These are phyloP conservation scores for Halocafeteria seosinensis DNA, from an alignment of 108 stramenopile genomes.

Conservation along the genomic window DNA sequence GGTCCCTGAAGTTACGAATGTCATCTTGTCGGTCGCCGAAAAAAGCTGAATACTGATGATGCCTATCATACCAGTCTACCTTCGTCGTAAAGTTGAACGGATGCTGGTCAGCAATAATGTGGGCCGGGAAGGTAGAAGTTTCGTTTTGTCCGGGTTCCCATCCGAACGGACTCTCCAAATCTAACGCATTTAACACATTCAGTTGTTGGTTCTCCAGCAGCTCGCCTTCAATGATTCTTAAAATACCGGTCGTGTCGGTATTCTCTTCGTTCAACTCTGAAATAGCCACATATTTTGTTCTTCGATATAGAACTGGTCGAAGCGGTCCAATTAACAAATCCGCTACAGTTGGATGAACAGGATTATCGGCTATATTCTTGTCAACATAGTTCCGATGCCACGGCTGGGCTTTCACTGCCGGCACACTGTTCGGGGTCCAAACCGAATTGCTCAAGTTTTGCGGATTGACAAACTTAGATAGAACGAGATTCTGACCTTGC, in stretches of 20 bases:
- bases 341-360: slow-evolving; percentile 46
- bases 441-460: slow-evolving; percentile 37
- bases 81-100: slow-evolving; percentile 17
- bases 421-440: slow-evolving; percentile 57
- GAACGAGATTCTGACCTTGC: slow-evolving; percentile 29
- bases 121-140: background rate
- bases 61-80: slow-evolving; percentile 9
- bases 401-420: slow-evolving; percentile 48
- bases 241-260: slow-evolving; percentile 42
- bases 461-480: slow-evolving; percentile 53
- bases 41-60: background rate
- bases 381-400: slow-evolving; percentile 57
- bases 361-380: slow-evolving; percentile 63
- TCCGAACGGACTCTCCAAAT: slow-evolving; percentile 24
- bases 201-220: slow-evolving; percentile 28
- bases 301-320: slow-evolving; percentile 33
- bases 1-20: slow-evolving; percentile 12
- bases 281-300: slow-evolving; percentile 59
- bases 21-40: background rate
- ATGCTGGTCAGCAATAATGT: background rate
- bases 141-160: slow-evolving; percentile 8
- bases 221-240: slow-evolving; percentile 47
- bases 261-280: slow-evolving; percentile 47
- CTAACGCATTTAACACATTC: too few relatives aligned
- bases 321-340: slow-evolving; percentile 52